Evolutionary conservation across 495 filamentous ascomycete species (phyloP), one percentile per base, ranked within the genome.

Genomic region (Lophiotrema nucula): DNA sequence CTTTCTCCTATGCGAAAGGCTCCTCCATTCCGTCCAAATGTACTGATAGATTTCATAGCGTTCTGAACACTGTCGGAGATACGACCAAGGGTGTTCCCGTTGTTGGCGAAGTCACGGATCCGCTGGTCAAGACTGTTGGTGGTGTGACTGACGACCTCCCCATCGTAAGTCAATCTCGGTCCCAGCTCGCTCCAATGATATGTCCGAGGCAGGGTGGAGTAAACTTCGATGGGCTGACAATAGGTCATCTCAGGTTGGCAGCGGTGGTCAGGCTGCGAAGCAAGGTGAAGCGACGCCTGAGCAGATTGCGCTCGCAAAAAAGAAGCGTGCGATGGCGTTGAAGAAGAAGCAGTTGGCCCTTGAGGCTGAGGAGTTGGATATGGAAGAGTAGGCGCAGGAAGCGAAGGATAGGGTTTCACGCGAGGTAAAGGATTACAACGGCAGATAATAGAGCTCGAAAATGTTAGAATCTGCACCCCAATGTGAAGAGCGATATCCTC

Each of bases 11-110:
- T 43, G 46, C 8, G 15, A 22, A 18, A 13, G 4, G 4, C 22
- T 51, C 25, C 23, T 18, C 16, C 22, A 21, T n/a, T 50, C n/a
- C 6, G 16, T 18, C 18, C 18, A n/a, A 42, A 42, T 6, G 16
- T 35, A 50, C n/a, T 31, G 12, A 2, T 25, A 13, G 3, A 50
- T 4, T n/a, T 4, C n/a, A 15, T 19, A 60, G 48, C 10, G 49
- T 60, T 21, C 27, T 60, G 15, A 48, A 60, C 43, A 60, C 57
- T 0, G 57, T 60, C 28, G 28, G 41, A 24, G 31, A 54, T 8
- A 54, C 50, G 21, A 60, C 57, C 1, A 60, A 60, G 41, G 57
- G 41, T 22, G 39, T 60, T 16, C 57, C 57, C 2, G 21, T 60
- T 4, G 56, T 58, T 25, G 54, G 44, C 23, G 22, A 25, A 42